Percentiles rank a stretch among this genome's conserved stretches.
phyloP scores from a whole-genome alignment of 2,329 filamentous ascomycete genomes.

The Microdochium paspali region DNA sequence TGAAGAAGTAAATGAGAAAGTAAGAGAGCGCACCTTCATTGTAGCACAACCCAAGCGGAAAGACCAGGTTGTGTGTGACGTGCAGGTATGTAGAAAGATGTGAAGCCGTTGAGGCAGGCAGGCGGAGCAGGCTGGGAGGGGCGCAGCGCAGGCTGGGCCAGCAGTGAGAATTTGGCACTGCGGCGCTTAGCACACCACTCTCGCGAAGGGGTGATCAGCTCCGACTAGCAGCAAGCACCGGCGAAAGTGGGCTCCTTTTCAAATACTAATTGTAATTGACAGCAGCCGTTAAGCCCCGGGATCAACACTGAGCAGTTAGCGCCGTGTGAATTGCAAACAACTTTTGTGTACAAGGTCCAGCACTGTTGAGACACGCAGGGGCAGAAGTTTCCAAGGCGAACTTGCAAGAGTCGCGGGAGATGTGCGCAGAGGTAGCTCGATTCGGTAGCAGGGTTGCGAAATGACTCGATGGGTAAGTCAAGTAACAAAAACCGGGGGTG shows the following conservation, averaged over 20 bases:
- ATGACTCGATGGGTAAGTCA: background rate
- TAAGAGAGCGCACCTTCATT: constrained; percentile 23
- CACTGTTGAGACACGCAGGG: too few relatives aligned
- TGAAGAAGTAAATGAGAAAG: constrained; percentile 1
- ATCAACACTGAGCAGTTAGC: background rate
- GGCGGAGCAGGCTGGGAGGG: constrained; percentile 8
- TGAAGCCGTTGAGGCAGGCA: constrained; percentile 5
- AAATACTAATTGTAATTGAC: background rate
- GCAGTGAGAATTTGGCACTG: background rate
- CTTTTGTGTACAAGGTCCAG: too few relatives aligned
- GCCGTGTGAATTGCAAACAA: too few relatives aligned
- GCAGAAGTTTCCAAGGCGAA: background rate
- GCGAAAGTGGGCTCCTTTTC: background rate
- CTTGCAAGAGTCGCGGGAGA: background rate
- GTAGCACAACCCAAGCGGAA: constrained; percentile 15
- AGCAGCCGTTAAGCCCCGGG: background rate
- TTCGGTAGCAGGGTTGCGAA: background rate
- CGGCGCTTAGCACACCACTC: background rate
- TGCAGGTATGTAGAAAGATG: constrained; percentile 4
- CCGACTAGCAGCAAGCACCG: background rate
- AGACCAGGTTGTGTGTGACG: constrained; percentile 10
- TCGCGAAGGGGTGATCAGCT: background rate
- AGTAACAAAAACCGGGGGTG: background rate
- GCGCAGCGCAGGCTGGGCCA: background rate
- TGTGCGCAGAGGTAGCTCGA: background rate